A percentile compares a stretch with the other conserved stretches of the same genome.
phyloP scores from a whole-genome alignment of 169 alveolate genomes.

The Plasmodium berghei region DNA sequence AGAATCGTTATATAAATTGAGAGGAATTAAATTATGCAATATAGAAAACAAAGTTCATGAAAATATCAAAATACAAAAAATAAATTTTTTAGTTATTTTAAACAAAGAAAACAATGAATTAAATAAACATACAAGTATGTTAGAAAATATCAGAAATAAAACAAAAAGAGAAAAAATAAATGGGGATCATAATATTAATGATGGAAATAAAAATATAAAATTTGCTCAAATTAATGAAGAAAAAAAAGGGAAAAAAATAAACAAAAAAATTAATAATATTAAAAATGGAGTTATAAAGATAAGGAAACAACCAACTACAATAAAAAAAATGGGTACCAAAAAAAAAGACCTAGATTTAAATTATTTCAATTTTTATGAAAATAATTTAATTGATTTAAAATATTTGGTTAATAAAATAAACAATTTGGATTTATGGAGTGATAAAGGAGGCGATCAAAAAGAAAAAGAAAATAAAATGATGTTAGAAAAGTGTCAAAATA shows the following conservation, averaged over 20 bases:
- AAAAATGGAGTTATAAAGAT: not conserved
- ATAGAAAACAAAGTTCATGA: constrained; percentile 59
- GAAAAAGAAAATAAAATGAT: not conserved
- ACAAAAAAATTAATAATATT: not conserved
- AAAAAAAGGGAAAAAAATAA: not conserved
- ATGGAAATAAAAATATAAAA: not conserved
- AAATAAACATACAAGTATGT: constrained; percentile 8
- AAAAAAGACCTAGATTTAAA: not conserved
- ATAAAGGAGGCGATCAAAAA: not conserved
- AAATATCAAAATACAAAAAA: constrained; percentile 41
- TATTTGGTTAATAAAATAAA: constrained; percentile 31
- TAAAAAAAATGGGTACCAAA: not conserved
- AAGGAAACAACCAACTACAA: not conserved
- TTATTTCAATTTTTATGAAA: constrained; percentile 71
- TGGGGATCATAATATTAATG: not conserved
- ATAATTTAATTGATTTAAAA: constrained; percentile 65
- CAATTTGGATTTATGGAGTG: not conserved
- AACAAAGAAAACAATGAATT: constrained; percentile 30
- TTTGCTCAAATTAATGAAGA: not conserved
- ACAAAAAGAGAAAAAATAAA: not conserved
- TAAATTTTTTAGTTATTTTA: constrained; percentile 35
- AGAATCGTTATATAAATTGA: constrained; percentile 24
- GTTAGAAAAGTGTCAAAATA: not conserved
- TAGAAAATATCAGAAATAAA: not conserved
- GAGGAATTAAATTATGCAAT: constrained; percentile 49